Base-by-base conservation (phyloP, 306 rosid species). In the Malus sylvestris region DNA sequence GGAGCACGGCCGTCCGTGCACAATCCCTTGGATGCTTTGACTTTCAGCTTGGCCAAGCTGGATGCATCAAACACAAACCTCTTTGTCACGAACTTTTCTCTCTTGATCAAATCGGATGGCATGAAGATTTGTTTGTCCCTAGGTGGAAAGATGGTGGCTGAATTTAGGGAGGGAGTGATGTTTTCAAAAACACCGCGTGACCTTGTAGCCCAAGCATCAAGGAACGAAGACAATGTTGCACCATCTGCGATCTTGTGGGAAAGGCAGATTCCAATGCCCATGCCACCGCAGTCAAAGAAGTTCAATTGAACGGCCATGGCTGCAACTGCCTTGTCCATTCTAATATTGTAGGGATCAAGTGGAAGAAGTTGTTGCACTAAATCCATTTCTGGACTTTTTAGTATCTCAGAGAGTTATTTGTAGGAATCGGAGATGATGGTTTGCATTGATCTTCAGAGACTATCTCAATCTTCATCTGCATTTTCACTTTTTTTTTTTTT, bases 161-260 rank as follows among this genome's bases (percentile, higher is more conserved):
- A 63, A 58, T 65, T 42, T 15, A 75, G 62, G 60, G 11, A 57
- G 18, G 77, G 64, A 10, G 57, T n/a, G 10, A 49, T 62, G 68
- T 45, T 32, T 51, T 57, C 70, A 45, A 3, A 11, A 12, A 16
- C 70, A 58, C 25, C 53, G 0, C 0, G 11, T 15, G 74, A 33
- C 38, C 59, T 40, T 25, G 30, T 57, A 19, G 76, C 70, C 79
- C 76, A 80, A 8, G 66, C 79, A 16, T 22, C 20, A 44, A 80
- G 76, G 71, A 80, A 75, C 5, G 49, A 23, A 33, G 49, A 44
- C 16, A 65, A 61, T 6, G 84, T 29, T 61, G 45, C 33, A 42
- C 70, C 70, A 58, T 76, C 74, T 11, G 62, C 80, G 5, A 65
- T 22, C 77, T 70, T 67, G 73, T 81, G 74, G 16, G 77, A 76